Evolutionary conservation across 2,329 filamentous ascomycete species (phyloP).

Genomic region (Fusarium marasasianum): DNA sequence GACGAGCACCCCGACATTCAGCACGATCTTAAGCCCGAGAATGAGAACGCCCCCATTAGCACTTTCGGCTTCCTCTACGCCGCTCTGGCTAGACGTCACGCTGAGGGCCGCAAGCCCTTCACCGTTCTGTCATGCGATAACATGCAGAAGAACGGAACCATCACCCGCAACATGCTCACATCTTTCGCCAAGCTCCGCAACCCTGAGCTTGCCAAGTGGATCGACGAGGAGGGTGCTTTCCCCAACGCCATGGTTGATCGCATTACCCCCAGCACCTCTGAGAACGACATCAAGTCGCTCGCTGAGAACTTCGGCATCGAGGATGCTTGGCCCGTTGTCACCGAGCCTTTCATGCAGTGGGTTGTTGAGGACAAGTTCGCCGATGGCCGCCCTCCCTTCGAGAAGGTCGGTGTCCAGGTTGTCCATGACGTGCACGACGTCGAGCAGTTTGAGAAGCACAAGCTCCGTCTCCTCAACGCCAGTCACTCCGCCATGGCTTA

Average conservation of each 20-base stretch:
- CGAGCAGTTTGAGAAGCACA: constrained; percentile 65
- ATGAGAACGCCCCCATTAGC: constrained; percentile 55
- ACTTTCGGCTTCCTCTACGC: constrained; percentile 64
- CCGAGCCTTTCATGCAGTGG: constrained; percentile 66
- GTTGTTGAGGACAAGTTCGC: constrained; percentile 63
- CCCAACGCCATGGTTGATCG: constrained; percentile 66
- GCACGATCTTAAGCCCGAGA: constrained; percentile 57
- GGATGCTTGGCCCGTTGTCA: constrained; percentile 63
- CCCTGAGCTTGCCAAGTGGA: constrained; percentile 60
- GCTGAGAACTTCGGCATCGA: constrained; percentile 57
- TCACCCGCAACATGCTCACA: constrained; percentile 61
- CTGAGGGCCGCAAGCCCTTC: constrained; percentile 59
- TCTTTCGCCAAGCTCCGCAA: constrained; percentile 59
- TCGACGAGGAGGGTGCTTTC: constrained; percentile 58
- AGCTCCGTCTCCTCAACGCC: constrained; percentile 64
- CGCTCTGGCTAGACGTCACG: constrained; percentile 57
- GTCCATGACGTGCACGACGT: constrained; percentile 61
- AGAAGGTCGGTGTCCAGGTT: constrained; percentile 62
- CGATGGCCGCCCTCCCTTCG: constrained; percentile 61
- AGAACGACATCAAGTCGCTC: constrained; percentile 56
- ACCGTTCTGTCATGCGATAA: constrained; percentile 66
- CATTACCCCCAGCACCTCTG: constrained; percentile 61
- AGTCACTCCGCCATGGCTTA: constrained; percentile 63
- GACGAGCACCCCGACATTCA: constrained; percentile 60
- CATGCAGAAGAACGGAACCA: constrained; percentile 66